phyloP scores from a whole-genome alignment of 73 alveolate species.

The Durusdinium trenchii region DNA sequence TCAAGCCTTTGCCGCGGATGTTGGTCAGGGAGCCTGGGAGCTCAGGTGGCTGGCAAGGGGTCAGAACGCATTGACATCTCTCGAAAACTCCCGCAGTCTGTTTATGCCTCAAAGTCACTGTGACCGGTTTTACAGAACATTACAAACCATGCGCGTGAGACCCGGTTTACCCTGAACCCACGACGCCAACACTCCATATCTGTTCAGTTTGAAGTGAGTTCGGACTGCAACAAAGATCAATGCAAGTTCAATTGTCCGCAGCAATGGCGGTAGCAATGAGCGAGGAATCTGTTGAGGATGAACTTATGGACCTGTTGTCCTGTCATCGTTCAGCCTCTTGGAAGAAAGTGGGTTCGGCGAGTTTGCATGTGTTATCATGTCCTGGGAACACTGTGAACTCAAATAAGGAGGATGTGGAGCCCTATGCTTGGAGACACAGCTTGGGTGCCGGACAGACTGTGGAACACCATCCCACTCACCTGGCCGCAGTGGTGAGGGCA shows the following conservation, averaged over 20 bases:
- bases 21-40: slow-evolving; percentile 29
- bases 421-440: neutral
- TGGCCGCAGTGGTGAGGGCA: neutral
- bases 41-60: neutral
- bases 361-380: neutral
- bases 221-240: neutral
- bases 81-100: neutral
- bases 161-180: too few relatives aligned
- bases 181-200: too few relatives aligned
- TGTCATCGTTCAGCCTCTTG: neutral
- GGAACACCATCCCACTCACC: neutral
- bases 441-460: neutral
- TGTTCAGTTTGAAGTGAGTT: neutral
- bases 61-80: neutral
- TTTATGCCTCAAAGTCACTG: neutral
- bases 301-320: slow-evolving; percentile 5
- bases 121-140: neutral
- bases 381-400: neutral
- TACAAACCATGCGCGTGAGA: neutral
- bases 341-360: neutral
- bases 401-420: neutral
- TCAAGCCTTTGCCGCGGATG: neutral
- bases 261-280: neutral
- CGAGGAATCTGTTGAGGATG: neutral
- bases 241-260: neutral